These are phyloP conservation scores for Colletotrichum limetticola DNA, from an alignment of 2,329 filamentous ascomycete species.

Conservation along the genomic window DNA sequence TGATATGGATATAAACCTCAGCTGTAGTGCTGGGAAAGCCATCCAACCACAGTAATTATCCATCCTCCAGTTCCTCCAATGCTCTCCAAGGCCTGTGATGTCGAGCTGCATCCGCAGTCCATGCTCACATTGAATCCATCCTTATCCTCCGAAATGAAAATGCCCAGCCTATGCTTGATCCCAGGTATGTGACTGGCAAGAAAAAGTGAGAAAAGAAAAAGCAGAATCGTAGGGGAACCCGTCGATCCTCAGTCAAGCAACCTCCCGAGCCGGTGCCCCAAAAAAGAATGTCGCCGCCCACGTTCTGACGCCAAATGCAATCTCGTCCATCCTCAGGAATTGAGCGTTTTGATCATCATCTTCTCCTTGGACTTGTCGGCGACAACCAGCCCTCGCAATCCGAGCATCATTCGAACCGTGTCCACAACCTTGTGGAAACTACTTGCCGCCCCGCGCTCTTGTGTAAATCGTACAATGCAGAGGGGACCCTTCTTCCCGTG, in stretches of 20 bases:
- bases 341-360: constrained; percentile 79
- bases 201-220: constrained; percentile 29
- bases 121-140: constrained; percentile 6
- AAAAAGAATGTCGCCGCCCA: constrained; percentile 27
- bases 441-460: constrained; percentile 90
- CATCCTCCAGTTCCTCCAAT: constrained; percentile 9
- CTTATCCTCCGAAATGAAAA: constrained; percentile 8
- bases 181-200: constrained; percentile 1
- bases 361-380: constrained; percentile 72
- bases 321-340: constrained; percentile 51
- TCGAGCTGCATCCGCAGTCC: constrained; percentile 2
- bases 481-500: constrained; percentile 81
- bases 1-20: constrained; percentile 20
- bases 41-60: constrained; percentile 27
- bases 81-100: background rate
- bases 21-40: constrained; percentile 15
- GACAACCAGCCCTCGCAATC: constrained; percentile 73
- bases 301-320: constrained; percentile 32
- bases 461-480: constrained; percentile 85
- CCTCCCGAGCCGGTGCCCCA: constrained; percentile 1
- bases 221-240: background rate
- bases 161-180: constrained; percentile 14
- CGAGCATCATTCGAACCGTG: constrained; percentile 77
- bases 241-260: constrained; percentile 15
- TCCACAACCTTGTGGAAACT: constrained; percentile 88